Evolutionary conservation across 1,284 basidiomycete genomes (phyloP).

Genomic region (Fomitopsis betulina): DNA sequence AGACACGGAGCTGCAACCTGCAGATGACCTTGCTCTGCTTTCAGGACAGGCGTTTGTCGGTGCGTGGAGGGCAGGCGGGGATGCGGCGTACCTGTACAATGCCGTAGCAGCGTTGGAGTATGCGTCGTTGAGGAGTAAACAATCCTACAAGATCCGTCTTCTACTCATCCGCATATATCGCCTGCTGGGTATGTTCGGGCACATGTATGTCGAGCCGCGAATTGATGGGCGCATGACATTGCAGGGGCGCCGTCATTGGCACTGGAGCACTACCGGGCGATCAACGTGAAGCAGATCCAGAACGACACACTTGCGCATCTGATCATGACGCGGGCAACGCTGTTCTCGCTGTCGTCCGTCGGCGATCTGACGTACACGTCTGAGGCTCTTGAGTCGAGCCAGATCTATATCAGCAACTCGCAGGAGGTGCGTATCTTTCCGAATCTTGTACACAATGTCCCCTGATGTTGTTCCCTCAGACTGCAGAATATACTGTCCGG

Average conservation of each 20-base stretch:
- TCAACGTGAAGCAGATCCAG: conserved; percentile 80
- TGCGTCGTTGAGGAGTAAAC: conserved; percentile 66
- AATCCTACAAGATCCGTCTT: conserved; percentile 72
- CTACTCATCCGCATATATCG: conserved; percentile 77
- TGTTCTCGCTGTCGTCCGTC: conserved; percentile 67
- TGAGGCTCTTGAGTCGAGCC: conserved; percentile 72
- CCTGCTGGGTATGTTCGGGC: conserved; percentile 53
- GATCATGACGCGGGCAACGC: conserved; percentile 71
- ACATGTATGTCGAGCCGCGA: conserved; percentile 1
- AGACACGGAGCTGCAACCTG: conserved; percentile 79
- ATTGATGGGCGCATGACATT: not conserved
- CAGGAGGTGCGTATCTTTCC: conserved; percentile 48
- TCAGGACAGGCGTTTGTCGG: conserved; percentile 65
- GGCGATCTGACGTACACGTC: conserved; percentile 68
- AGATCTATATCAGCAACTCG: conserved; percentile 74
- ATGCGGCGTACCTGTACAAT: conserved; percentile 55
- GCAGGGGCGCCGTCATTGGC: conserved; percentile 66
- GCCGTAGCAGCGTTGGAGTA: conserved; percentile 69
- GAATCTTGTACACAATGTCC: too few relatives aligned
- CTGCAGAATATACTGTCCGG: conserved; percentile 71
- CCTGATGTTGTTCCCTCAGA: conserved; percentile 38
- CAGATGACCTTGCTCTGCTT: conserved; percentile 79
- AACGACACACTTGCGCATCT: conserved; percentile 83
- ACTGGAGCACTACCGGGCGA: conserved; percentile 69
- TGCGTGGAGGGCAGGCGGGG: conserved; percentile 52